Conservation (phyloP, 257 asterid genomes). For the Agastache rugosa region DNA sequence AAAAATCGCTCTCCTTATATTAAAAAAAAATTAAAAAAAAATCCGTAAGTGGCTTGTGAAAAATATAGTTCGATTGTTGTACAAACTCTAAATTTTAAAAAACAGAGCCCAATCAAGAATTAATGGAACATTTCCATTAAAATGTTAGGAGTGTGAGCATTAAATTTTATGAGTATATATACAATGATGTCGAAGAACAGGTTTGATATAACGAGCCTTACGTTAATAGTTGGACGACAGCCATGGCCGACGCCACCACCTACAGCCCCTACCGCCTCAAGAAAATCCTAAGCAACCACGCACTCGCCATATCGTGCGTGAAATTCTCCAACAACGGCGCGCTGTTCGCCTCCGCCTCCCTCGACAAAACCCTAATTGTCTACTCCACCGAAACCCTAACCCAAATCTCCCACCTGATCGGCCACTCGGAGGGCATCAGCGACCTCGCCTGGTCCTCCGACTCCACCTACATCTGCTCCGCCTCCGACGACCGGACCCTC, state of each 20-base stretch:
- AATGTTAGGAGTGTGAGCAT: no score
- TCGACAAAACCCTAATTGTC: slow-evolving; percentile 82
- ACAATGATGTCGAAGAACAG: no score
- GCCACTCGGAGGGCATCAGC: slow-evolving; percentile 84
- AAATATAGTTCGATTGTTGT: no score
- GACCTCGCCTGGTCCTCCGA: slow-evolving; percentile 94
- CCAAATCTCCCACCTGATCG: slow-evolving; percentile 58
- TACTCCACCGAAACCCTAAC: slow-evolving; percentile 77
- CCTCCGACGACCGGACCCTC: slow-evolving; percentile 93
- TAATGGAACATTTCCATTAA: no score
- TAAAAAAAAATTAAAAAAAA: no score
- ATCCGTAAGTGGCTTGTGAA: no score
- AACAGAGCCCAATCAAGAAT: no score
- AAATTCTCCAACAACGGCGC: slow-evolving; percentile 80
- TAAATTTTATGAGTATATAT: no score
- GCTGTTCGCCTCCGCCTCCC: slow-evolving; percentile 83
- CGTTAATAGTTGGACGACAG: neutral
- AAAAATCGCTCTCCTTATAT: no score
- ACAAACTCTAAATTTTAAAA: no score
- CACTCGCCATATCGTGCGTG: slow-evolving; percentile 76
- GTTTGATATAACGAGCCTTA: no score
- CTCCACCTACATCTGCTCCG: slow-evolving; percentile 89
- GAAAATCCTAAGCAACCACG: slow-evolving; percentile 59
- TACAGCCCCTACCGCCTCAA: slow-evolving; percentile 68
- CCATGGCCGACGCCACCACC: neutral